Percentiles rank a stretch among this genome's conserved stretches.
These are phyloP conservation scores for Selaginella tamariscina DNA, from an alignment of 75 land plant genomes.

Conservation along the genomic window DNA sequence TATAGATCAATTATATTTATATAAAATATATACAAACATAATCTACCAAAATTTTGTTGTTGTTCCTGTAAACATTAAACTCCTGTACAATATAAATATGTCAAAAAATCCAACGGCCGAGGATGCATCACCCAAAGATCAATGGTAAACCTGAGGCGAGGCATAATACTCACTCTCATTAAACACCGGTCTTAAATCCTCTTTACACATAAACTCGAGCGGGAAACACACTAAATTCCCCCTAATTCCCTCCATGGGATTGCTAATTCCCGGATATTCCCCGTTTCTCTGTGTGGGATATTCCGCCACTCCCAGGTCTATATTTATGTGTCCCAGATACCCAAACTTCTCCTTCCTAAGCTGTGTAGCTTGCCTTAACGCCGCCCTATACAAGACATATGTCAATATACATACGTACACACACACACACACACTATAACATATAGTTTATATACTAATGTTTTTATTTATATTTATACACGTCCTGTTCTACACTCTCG, in stretches of 20 bases:
- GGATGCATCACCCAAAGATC: too few relatives aligned
- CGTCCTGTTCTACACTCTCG: too few relatives aligned
- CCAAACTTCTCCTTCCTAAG: constrained; percentile 48
- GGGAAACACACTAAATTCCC: constrained; percentile 83
- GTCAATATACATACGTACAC: neutral
- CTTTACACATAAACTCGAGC: constrained; percentile 73
- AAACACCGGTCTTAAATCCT: constrained; percentile 94
- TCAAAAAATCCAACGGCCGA: too few relatives aligned
- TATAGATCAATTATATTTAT: too few relatives aligned
- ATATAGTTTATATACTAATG: too few relatives aligned
- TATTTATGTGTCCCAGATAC: constrained; percentile 56
- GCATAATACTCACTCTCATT: constrained; percentile 96
- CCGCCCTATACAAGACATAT: constrained; percentile 29
- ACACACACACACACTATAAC: too few relatives aligned
- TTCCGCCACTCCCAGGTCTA: constrained; percentile 75
- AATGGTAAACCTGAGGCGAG: constrained; percentile 75
- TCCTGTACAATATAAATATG: too few relatives aligned
- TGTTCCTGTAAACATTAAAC: too few relatives aligned
- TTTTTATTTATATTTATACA: too few relatives aligned
- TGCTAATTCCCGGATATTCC: constrained; percentile 16
- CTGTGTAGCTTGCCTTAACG: constrained; percentile 49
- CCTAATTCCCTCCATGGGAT: constrained; percentile 31
- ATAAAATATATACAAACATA: too few relatives aligned
- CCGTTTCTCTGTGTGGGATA: constrained; percentile 26
- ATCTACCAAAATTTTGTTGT: too few relatives aligned